These are phyloP conservation scores for Cladosporium cucumerinum DNA, from an alignment of 2,329 filamentous ascomycete genomes.

Conservation along the genomic window DNA sequence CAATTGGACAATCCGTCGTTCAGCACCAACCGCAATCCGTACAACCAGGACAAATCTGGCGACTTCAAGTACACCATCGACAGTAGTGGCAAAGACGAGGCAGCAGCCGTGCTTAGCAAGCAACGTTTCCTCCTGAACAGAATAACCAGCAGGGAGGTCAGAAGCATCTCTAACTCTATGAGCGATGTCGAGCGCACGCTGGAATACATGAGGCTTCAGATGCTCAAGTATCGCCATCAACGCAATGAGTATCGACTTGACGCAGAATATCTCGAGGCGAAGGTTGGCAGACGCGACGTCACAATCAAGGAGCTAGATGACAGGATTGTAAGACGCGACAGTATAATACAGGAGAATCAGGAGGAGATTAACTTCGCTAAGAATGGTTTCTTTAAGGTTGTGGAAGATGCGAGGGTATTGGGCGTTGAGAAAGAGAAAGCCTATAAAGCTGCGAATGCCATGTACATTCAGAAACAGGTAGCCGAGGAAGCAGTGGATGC, in stretches of 20 bases:
- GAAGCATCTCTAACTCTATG: not conserved
- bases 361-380: not conserved
- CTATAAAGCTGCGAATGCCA: not conserved
- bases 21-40: not conserved
- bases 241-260: not conserved
- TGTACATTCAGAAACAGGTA: not conserved
- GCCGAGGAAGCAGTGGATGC: not conserved
- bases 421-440: not conserved
- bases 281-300: not conserved
- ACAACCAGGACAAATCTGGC: not conserved
- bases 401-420: not conserved
- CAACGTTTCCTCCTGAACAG: not conserved
- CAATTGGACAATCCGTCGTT: not conserved
- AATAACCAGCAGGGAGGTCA: not conserved
- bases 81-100: not conserved
- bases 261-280: not conserved
- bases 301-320: not conserved
- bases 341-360: not conserved
- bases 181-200: not conserved
- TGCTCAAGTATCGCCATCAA: constrained; percentile 6
- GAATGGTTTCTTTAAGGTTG: not conserved
- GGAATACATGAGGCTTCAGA: constrained; percentile 3
- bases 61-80: not conserved
- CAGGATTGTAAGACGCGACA: not conserved
- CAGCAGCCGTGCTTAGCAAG: not conserved